A percentile compares a stretch with the other conserved stretches of the same genome.
These are phyloP conservation scores for Saccharomycodes ludwigii DNA, from an alignment of 805 yeast genomes.

Conservation along the genomic window DNA sequence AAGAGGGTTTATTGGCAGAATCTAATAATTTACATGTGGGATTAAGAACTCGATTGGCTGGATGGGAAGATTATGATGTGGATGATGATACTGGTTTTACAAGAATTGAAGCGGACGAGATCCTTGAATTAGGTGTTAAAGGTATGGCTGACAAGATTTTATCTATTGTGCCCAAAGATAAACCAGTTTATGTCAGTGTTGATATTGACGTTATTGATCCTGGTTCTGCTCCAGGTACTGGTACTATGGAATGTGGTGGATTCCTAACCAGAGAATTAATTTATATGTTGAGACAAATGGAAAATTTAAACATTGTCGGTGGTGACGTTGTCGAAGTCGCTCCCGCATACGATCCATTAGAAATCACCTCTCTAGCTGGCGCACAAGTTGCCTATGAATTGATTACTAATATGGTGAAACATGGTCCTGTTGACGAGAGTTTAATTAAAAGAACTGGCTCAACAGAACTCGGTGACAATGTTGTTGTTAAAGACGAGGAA, in stretches of 20 bases:
- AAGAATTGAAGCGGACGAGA: slow-evolving; percentile 60
- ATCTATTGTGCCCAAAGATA: slow-evolving; percentile 42
- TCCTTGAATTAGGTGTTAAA: slow-evolving; percentile 50
- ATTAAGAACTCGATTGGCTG: slow-evolving; percentile 59
- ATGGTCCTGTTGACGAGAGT: slow-evolving; percentile 25
- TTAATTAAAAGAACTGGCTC: neutral
- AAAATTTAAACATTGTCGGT: slow-evolving; percentile 51
- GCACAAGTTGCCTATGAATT: slow-evolving; percentile 63
- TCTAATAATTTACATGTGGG: slow-evolving; percentile 63
- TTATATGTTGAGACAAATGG: slow-evolving; percentile 44
- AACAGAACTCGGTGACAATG: too few relatives aligned
- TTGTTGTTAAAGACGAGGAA: too few relatives aligned
- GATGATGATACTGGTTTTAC: slow-evolving; percentile 60
- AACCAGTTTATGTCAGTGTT: slow-evolving; percentile 67
- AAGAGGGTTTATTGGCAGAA: slow-evolving; percentile 51
- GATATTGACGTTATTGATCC: slow-evolving; percentile 73
- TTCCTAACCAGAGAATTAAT: slow-evolving; percentile 55
- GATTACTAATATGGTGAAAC: slow-evolving; percentile 63
- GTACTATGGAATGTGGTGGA: slow-evolving; percentile 72
- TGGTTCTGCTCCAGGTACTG: slow-evolving; percentile 65
- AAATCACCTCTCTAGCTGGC: slow-evolving; percentile 55
- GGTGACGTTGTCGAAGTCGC: slow-evolving; percentile 70
- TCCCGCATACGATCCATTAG: slow-evolving; percentile 54
- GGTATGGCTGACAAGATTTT: slow-evolving; percentile 46
- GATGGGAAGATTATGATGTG: slow-evolving; percentile 52